phyloP scores from a whole-genome alignment of 208 protist genomes.

The Tritrichomonas musculus region DNA sequence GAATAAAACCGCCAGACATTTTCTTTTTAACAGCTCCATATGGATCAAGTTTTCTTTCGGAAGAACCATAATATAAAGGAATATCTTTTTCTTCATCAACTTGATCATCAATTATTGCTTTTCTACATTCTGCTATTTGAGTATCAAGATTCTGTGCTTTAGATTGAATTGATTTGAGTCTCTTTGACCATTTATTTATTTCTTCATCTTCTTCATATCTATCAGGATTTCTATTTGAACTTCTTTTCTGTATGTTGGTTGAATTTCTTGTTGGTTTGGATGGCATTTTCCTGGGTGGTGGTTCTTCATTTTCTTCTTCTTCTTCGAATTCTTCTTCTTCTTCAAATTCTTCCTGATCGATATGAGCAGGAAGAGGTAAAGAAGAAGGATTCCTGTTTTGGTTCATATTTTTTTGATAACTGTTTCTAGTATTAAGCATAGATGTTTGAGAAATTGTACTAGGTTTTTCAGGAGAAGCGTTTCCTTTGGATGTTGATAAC shows the following conservation, averaged over 20 bases:
- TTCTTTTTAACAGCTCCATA: neutral
- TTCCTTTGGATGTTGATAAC: neutral
- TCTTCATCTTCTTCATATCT: constrained; percentile 17
- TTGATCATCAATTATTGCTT: neutral
- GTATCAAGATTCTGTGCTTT: neutral
- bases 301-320: neutral
- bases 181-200: constrained; percentile 8
- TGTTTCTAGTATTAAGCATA: no score
- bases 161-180: neutral
- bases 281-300: no score
- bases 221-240: neutral
- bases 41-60: constrained; percentile 11
- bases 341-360: neutral
- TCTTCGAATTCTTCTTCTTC: neutral
- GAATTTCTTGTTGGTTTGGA: neutral
- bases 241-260: neutral
- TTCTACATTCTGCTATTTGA: neutral
- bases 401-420: neutral
- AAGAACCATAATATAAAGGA: constrained; percentile 11
- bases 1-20: neutral
- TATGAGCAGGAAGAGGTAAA: neutral
- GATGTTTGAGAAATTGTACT: neutral
- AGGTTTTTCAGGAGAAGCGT: neutral
- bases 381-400: neutral
- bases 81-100: neutral